Base-by-base conservation (phyloP, 2,329 filamentous ascomycete species). In the Pseudocercospora musae region DNA sequence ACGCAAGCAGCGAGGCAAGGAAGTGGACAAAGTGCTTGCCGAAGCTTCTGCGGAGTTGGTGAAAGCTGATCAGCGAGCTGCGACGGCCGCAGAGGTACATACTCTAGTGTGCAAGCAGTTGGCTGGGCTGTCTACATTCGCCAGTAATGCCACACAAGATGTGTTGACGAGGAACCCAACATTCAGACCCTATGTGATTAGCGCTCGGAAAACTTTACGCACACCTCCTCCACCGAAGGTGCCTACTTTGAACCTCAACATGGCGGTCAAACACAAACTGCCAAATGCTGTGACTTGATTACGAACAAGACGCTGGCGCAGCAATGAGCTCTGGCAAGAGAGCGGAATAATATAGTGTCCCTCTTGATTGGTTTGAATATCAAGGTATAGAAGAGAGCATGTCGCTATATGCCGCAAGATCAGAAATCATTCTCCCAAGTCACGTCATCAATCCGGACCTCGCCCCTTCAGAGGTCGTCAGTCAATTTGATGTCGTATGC, bases 101-200 rank as follows among this genome's bases (percentile, higher is more conserved):
- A 31, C 50, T 29, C 59, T 70, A 52, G 63, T 72, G 10, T 29
- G 72, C 3, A 58, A 52, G 48, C 68, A 71, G 56, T 37, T 72
- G 58, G 62, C 59, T 20, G 71, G 62, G 58, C 56, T 73, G 3
- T 69, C 70, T 20, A 33, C 27, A 3, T 69, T 72, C 42, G 67
- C 70, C 1, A 62, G 64, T 9, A 62, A 57, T 23, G 67, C 68
- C 21, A 66, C 69, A 21, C 67, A 62, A 56, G 71, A 72, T 58
- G 59, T 72, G 11, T 55, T 72, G 23, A 62, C 64, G n/a, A 63
- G 71, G 42, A 73, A 73, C 60, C 71, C 71, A 9, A 63, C 53
- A 31, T 58, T 71, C 58, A 69, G 66, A 21, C 65, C 66, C 21
- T 68, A 58, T 29, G 37, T 59, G 10, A 66, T 69, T n/a, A 59